These are phyloP conservation scores for Triadica sebifera DNA, from an alignment of 345 rosid species.

Conservation along the genomic window DNA sequence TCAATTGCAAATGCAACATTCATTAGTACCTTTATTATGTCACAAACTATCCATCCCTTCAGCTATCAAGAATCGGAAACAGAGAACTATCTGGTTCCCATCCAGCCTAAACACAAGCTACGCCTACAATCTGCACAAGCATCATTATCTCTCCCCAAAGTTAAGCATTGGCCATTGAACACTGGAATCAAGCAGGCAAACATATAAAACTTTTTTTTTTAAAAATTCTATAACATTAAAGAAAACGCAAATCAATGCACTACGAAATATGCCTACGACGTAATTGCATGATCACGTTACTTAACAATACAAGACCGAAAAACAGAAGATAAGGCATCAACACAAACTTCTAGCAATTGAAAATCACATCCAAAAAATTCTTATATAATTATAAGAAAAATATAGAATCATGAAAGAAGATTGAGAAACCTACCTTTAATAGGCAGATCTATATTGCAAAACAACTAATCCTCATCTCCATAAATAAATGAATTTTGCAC, in stretches of 20 bases:
- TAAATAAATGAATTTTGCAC: background rate
- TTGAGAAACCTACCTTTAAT: background rate
- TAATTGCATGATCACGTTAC: background rate
- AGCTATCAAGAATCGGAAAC: no score
- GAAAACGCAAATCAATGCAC: conserved; percentile 9
- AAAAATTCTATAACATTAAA: no score
- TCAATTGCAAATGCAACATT: background rate
- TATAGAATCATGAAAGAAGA: background rate
- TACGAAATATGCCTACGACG: background rate
- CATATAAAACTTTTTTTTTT: no score
- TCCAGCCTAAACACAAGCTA: background rate
- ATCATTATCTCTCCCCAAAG: background rate
- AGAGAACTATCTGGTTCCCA: no score
- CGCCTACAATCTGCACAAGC: background rate
- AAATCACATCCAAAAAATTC: background rate
- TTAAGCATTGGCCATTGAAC: no score
- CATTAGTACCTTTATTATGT: background rate
- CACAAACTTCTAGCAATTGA: background rate
- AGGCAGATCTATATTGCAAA: conserved; percentile 5
- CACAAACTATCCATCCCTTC: no score
- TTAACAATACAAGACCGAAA: background rate
- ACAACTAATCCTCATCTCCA: background rate
- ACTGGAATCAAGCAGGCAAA: no score
- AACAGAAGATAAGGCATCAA: background rate
- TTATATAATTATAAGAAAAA: no score